Evolutionary conservation across 371 early-diverging fungal species (phyloP), one percentile per base, ranked within the genome.

Genomic region (Mortierella sp.): DNA sequence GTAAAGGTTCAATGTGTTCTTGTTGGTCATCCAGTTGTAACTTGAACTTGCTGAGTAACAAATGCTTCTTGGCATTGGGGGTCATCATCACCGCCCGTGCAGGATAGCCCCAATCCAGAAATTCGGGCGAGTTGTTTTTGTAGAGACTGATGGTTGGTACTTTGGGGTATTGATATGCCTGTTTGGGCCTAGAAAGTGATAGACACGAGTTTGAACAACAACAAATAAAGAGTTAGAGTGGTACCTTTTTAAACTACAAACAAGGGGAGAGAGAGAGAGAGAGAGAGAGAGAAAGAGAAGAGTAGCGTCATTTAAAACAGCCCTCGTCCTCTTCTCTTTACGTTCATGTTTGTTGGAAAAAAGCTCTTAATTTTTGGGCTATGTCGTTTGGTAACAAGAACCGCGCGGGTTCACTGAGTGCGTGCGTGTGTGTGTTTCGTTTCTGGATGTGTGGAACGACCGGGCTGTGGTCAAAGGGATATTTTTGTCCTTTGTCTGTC

Each of bases 31-130:
- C 89, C 64, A 89, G 58, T 30, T 83, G 80, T 68, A 89, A 75
- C 68, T 89, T 89, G 70, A 89, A 89, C 66, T 87, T 86, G 64
- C 85, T 75, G 14, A 89, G 63, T 37, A 85, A 66, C 58, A 87
- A 71, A 65, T 86, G 80, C 60, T 84, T 83, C 79, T 87, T 86
- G 70, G 84, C 85, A 45, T 84, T 83, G 15, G 89, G 89, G 51
- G 84, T 86, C 56, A 82, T 69, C 85, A 87, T 85, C 62, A 84
- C 68, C 29, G 83, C 84, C 70, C 84, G 85, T 56, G 88, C 89
- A 30, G 81, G 84, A 80, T 87, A 84, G 52, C 77, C 77, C 77
- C 77, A 77, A 45, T 77, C 77, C 65, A 77, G 52, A 43, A 77
- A 77, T 21, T 77, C 77, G 61, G 77, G 72, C 45, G 77, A 77